Evolutionary conservation across 768 basidiomycete genomes (phyloP).

Genomic region (Suillus sp.): DNA sequence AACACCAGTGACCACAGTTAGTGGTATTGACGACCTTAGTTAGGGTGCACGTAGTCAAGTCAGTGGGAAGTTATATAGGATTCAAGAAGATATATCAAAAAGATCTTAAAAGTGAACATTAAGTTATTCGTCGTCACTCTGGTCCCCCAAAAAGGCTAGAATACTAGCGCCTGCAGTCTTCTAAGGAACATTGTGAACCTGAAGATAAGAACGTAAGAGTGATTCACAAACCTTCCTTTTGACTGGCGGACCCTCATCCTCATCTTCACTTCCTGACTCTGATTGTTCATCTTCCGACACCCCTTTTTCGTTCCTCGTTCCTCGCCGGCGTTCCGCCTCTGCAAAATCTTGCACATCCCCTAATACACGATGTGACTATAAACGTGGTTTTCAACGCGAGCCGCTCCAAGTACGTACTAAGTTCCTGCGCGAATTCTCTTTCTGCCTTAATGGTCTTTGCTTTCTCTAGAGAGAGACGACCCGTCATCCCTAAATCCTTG

Average conservation of each 20-base stretch:
- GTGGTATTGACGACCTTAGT: too few species aligned
- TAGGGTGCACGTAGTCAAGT: background rate
- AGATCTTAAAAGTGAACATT: background rate
- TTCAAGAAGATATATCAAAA: background rate
- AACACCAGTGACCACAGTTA: background rate
- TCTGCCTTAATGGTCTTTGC: constrained; percentile 73
- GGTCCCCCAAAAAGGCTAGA: constrained; percentile 69
- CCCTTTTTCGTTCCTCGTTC: constrained; percentile 21
- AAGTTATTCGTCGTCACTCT: constrained; percentile 57
- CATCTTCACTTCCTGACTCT: constrained; percentile 36
- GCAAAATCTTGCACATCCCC: constrained; percentile 80
- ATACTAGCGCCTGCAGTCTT: constrained; percentile 59
- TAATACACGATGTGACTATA: constrained; percentile 28
- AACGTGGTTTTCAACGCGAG: background rate
- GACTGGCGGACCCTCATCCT: constrained; percentile 35
- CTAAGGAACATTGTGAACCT: constrained; percentile 24
- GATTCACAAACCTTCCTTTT: constrained; percentile 45
- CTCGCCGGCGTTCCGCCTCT: constrained; percentile 41
- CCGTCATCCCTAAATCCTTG: constrained; percentile 76
- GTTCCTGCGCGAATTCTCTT: constrained; percentile 76
- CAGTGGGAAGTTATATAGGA: background rate
- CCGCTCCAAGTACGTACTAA: constrained; percentile 51
- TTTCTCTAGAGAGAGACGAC: constrained; percentile 76
- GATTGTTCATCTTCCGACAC: constrained; percentile 27
- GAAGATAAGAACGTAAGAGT: background rate